Evolutionary conservation across 139 green algal genomes (phyloP).

Genomic region (Coelastrella sp.): DNA sequence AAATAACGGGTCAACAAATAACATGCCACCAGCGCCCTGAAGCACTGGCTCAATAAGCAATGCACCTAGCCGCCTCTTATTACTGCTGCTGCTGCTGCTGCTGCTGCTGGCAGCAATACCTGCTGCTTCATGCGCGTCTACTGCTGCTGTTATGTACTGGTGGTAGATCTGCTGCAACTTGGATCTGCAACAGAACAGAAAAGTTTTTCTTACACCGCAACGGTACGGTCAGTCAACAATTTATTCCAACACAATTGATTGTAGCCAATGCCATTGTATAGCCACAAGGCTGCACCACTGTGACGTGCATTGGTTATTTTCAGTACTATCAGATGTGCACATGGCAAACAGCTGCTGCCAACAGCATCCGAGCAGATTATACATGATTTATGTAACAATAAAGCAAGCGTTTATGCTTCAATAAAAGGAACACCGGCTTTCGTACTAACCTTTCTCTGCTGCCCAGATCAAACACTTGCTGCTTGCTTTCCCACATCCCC

Average conservation of each 20-base stretch:
- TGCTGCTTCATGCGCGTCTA: slow-evolving; percentile 51
- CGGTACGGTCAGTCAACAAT: not conserved
- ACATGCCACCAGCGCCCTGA: slow-evolving; percentile 96
- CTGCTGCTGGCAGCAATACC: too few relatives aligned
- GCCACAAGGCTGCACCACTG: too few relatives aligned
- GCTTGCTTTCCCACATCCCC: slow-evolving; percentile 17
- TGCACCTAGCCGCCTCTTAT: slow-evolving; percentile 51
- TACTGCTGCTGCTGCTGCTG: slow-evolving; percentile 38
- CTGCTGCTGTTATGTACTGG: slow-evolving; percentile 30
- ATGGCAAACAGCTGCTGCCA: too few relatives aligned
- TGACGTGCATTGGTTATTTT: too few relatives aligned
- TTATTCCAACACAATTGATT: too few relatives aligned
- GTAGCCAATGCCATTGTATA: too few relatives aligned
- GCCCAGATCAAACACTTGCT: slow-evolving; percentile 5
- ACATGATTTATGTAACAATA: too few relatives aligned
- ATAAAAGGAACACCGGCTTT: too few relatives aligned
- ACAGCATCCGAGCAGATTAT: too few relatives aligned
- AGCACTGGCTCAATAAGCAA: slow-evolving; percentile 90
- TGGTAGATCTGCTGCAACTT: slow-evolving; percentile 25
- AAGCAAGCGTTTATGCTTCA: too few relatives aligned
- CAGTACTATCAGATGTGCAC: too few relatives aligned
- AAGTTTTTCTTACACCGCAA: not conserved
- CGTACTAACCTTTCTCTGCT: slow-evolving; percentile 2
- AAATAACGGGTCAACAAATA: slow-evolving; percentile 92
- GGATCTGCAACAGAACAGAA: not conserved